These are phyloP conservation scores for Trypanosomatidae sp. DNA, from an alignment of 208 protist genomes.

Conservation along the genomic window DNA sequence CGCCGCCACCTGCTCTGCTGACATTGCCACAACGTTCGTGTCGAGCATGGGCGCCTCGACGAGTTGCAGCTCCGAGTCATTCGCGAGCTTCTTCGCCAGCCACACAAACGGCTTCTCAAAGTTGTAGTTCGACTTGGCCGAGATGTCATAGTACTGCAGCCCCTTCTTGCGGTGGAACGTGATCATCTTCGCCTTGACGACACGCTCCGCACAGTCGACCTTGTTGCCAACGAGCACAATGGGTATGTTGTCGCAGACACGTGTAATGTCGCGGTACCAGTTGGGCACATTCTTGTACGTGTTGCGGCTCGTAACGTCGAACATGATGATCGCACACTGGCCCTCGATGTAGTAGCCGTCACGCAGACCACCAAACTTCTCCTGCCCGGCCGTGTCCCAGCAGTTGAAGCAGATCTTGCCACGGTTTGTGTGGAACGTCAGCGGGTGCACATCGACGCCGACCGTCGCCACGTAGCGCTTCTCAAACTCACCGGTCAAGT, in stretches of 20 bases:
- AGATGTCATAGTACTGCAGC: conserved; percentile 99
- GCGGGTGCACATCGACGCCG: conserved; percentile 95
- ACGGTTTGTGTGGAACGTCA: conserved; percentile 98
- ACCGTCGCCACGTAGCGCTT: conserved; percentile 97
- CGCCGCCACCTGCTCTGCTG: conserved; percentile 57
- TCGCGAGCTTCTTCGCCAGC: conserved; percentile 95
- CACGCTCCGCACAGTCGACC: conserved; percentile 99
- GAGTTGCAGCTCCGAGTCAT: conserved; percentile 93
- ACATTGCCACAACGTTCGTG: conserved; percentile 47
- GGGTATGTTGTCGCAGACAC: conserved; percentile 99
- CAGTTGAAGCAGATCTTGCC: conserved; percentile 99
- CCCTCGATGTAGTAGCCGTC: conserved; percentile 99
- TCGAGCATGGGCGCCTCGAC: conserved; percentile 84
- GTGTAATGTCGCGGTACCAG: conserved; percentile 99
- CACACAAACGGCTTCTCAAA: conserved; percentile 99
- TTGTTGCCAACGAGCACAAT: conserved; percentile 99
- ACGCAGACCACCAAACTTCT: conserved; percentile 99
- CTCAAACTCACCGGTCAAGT: conserved; percentile 99
- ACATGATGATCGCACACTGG: conserved; percentile 99
- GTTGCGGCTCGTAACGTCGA: conserved; percentile 99
- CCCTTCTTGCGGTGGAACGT: conserved; percentile 99
- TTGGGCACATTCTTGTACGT: conserved; percentile 99
- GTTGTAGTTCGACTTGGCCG: conserved; percentile 99
- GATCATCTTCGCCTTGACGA: conserved; percentile 99
- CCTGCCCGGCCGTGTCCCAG: conserved; percentile 99